Conservation (phyloP, 2,329 filamentous ascomycete species). For the Diaporthe velutina region DNA sequence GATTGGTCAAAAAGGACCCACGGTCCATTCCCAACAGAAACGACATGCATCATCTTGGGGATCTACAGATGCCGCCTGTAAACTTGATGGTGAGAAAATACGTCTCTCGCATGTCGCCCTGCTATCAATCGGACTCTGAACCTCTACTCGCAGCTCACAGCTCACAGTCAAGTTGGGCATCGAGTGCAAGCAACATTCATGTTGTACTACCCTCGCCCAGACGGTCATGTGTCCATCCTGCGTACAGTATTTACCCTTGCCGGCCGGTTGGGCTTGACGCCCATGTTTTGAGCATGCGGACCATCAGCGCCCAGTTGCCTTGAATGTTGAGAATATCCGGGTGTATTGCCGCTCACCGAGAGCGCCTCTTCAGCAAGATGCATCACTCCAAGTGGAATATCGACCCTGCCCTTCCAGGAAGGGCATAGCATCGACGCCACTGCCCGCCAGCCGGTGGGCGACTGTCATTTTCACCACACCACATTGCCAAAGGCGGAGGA, state of each 20-base stretch:
- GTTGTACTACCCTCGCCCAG: background rate
- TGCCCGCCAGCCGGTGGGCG: background rate
- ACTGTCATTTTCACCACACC: background rate
- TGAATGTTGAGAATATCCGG: background rate
- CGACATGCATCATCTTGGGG: background rate
- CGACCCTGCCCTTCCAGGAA: background rate
- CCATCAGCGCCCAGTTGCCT: background rate
- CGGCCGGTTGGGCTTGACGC: background rate
- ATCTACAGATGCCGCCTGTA: background rate
- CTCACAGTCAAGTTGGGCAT: background rate
- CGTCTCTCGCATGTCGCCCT: no score
- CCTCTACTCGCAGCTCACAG: background rate
- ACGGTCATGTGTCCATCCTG: background rate
- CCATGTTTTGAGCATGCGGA: no score
- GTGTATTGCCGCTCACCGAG: slow-evolving; percentile 11
- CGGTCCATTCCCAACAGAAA: background rate
- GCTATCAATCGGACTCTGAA: background rate
- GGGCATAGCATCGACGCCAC: slow-evolving; percentile 4
- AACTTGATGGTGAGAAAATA: background rate
- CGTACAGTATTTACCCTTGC: background rate
- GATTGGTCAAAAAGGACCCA: background rate
- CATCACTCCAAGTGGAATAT: background rate
- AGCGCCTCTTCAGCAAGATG: background rate
- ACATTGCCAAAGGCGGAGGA: background rate
- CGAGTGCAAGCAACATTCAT: background rate